Evolutionary conservation across 306 rosid genomes (phyloP).

Genomic region (Acacia melanoxylon): DNA sequence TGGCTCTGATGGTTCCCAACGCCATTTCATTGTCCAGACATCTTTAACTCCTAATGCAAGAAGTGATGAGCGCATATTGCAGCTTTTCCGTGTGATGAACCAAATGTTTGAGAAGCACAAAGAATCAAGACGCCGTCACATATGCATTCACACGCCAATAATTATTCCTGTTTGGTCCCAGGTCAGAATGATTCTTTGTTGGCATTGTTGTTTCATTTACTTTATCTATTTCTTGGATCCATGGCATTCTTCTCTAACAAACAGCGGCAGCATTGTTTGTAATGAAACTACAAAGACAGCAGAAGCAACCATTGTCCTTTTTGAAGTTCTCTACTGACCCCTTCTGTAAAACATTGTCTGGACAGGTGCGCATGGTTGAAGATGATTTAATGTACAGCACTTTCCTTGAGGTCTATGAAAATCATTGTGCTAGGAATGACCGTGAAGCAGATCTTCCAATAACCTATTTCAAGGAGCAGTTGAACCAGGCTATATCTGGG

Average conservation of each 20-base stretch:
- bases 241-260: background rate
- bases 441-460: conserved; percentile 97
- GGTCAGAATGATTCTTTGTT: conserved; percentile 46
- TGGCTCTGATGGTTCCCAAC: conserved; percentile 99
- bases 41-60: conserved; percentile 98
- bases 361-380: conserved; percentile 98
- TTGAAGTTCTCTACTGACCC: conserved; percentile 24
- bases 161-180: conserved; percentile 99
- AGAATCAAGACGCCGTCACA: conserved; percentile 98
- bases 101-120: conserved; percentile 99
- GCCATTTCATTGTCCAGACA: conserved; percentile 98
- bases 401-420: conserved; percentile 98
- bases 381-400: conserved; percentile 99
- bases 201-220: conserved; percentile 17
- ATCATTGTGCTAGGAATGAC: conserved; percentile 95
- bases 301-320: background rate
- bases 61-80: conserved; percentile 97
- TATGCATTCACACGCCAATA: conserved; percentile 91
- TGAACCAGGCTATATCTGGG: conserved; percentile 94
- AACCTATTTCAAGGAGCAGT: conserved; percentile 90
- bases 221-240: background rate
- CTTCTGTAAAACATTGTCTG: conserved; percentile 24
- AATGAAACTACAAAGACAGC: background rate
- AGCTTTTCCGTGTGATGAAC: conserved; percentile 98
- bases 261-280: background rate